Base-by-base conservation (phyloP, 2,329 filamentous ascomycete species). In the Colletotrichum echinochloae region DNA sequence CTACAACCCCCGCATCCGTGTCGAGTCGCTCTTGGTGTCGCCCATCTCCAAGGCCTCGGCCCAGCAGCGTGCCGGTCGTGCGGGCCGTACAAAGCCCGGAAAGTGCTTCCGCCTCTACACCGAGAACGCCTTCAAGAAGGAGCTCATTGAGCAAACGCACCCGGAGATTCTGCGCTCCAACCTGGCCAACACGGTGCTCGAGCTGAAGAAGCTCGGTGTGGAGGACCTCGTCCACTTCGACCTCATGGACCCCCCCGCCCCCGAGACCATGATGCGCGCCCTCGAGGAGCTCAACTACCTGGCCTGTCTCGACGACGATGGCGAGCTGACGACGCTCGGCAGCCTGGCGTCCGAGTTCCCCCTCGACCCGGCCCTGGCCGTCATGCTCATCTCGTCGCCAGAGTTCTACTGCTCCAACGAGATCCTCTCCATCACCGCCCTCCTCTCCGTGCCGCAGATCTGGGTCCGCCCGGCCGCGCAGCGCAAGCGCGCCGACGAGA, bases 351-450 rank as follows among this genome's bases (percentile, higher is more conserved):
- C 96, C 5, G 94, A 97, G 74, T 99, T 98, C 78, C 96, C 96
- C 44, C 89, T 99, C 28, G 97, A 99, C 79, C 96, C 96, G 1
- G 90, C 94, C 0, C 86, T 99, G 41, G 96, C 96, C 0, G 97
- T 99, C 73, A 98, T 99, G 96, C 88, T 99, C 68, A 98, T 99
- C 80, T 95, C 92, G 14, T 97, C 95, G 9, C 95, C 96, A 14
- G 96, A 99, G 78, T 99, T 99, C 82, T 97, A 96, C 84, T 99
- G 96, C 86, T 97, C 95, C 55, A 98, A 98, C 81, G 96, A 99
- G 84, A 96, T 99, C 49, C 88, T 99, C 18, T 98, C 96, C 51
- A 92, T 99, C 76, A 97, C 95, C 1, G 92, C 96, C 1, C 89
- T 99, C 14, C 89, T 99, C 26, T 98, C 95, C 0, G 96, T 98